A percentile compares a stretch with the other conserved stretches of the same genome.
These are phyloP conservation scores for Verticillium nubilum DNA, from an alignment of 2,329 filamentous ascomycete species.

Conservation along the genomic window DNA sequence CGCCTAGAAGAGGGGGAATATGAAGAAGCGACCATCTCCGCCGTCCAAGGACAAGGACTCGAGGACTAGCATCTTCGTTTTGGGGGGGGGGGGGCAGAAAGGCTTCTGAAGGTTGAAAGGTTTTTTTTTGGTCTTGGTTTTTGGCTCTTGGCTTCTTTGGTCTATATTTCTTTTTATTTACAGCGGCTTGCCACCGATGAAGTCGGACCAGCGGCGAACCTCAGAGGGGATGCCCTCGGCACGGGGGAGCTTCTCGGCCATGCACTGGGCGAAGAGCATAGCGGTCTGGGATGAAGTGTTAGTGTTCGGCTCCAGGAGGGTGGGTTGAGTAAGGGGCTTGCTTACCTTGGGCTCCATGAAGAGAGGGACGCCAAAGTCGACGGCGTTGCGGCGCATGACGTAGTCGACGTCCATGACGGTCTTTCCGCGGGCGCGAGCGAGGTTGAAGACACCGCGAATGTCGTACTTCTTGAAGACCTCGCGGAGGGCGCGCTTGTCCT, in stretches of 20 bases:
- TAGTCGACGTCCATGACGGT: constrained; percentile 90
- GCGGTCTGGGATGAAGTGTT: constrained; percentile 62
- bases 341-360: constrained; percentile 98
- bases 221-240: constrained; percentile 83
- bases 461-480: constrained; percentile 97
- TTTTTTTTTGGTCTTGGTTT: neutral
- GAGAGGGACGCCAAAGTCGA: constrained; percentile 94
- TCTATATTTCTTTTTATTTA: constrained; percentile 34
- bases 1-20: neutral
- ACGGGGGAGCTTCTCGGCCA: constrained; percentile 92
- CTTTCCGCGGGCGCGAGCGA: constrained; percentile 78
- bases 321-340: constrained; percentile 8
- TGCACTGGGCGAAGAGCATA: constrained; percentile 91
- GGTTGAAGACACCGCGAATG: constrained; percentile 92
- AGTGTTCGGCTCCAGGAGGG: constrained; percentile 16
- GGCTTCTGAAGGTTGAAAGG: neutral
- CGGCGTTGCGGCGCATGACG: constrained; percentile 95
- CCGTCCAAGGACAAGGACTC: neutral
- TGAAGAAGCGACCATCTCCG: neutral
- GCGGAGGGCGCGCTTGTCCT: constrained; percentile 89
- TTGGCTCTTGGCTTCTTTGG: neutral
- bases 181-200: constrained; percentile 80
- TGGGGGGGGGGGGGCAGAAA: neutral
- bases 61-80: neutral
- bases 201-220: constrained; percentile 92